phyloP scores from a whole-genome alignment of 805 yeast genomes.

The Pichia sporocuriosa region DNA sequence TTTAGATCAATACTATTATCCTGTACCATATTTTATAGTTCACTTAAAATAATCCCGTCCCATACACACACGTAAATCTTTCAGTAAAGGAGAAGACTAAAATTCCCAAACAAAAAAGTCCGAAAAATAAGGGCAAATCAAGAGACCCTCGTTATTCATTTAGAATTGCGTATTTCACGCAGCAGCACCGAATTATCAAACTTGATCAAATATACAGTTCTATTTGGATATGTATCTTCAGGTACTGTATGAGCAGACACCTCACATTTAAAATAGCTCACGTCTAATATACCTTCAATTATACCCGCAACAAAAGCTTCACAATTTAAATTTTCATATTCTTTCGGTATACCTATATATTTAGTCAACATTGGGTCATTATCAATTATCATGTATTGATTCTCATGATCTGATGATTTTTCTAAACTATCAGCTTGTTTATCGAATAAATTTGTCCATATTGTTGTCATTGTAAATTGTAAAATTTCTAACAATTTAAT shows the following conservation, averaged over 20 bases:
- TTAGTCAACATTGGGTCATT: constrained; percentile 63
- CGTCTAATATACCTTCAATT: constrained; percentile 73
- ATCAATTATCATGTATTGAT: constrained; percentile 74
- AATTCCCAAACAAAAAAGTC: background rate
- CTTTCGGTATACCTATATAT: constrained; percentile 72
- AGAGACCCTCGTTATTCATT: background rate
- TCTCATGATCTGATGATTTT: constrained; percentile 47
- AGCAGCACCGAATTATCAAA: constrained; percentile 53
- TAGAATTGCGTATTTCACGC: constrained; percentile 34
- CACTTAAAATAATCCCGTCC: no score
- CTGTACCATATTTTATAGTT: no score
- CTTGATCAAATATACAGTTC: constrained; percentile 72
- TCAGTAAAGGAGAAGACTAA: no score
- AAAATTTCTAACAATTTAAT: constrained; percentile 64
- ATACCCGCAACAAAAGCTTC: constrained; percentile 82
- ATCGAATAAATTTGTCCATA: constrained; percentile 74
- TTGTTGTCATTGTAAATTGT: constrained; percentile 64
- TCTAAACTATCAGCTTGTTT: constrained; percentile 50
- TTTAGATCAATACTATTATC: no score
- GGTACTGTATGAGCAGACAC: constrained; percentile 83
- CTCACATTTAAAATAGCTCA: constrained; percentile 61
- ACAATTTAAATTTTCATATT: constrained; percentile 69
- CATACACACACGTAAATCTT: no score
- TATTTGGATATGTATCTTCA: constrained; percentile 41
- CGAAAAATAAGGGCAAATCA: background rate